Evolutionary conservation across 164 flowering plant species (phyloP).

Genomic region (Aristolochia californica): DNA sequence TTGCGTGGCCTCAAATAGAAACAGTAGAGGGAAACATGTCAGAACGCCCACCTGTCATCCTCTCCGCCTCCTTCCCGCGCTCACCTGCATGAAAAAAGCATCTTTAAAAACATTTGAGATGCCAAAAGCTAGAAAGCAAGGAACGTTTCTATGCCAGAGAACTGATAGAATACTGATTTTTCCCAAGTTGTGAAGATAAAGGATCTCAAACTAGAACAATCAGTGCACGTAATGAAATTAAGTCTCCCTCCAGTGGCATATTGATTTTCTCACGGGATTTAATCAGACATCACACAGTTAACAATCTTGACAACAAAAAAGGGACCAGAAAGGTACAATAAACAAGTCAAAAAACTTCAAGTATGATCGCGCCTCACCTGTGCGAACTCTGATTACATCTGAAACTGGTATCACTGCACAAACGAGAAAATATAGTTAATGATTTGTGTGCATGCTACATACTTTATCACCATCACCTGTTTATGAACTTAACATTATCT

Average conservation of each 20-base stretch:
- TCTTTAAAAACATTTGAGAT: neutral
- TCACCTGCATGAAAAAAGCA: constrained; percentile 42
- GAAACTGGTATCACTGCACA: constrained; percentile 80
- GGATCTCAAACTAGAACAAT: too few relatives aligned
- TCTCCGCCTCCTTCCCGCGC: constrained; percentile 79
- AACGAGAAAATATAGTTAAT: constrained; percentile 5
- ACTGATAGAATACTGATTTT: constrained; percentile 2
- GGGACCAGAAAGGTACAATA: neutral
- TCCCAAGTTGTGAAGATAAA: too few relatives aligned
- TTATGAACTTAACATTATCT: neutral
- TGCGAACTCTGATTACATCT: constrained; percentile 81
- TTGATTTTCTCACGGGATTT: too few relatives aligned
- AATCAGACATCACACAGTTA: too few relatives aligned
- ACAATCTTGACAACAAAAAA: too few relatives aligned
- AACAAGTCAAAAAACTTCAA: too few relatives aligned
- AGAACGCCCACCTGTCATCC: constrained; percentile 74
- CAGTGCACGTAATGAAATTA: too few relatives aligned
- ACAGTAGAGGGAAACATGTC: constrained; percentile 30
- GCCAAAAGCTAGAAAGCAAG: neutral
- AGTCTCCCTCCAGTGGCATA: too few relatives aligned
- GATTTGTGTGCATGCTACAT: too few relatives aligned
- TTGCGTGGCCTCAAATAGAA: constrained; percentile 8
- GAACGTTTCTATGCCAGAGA: neutral
- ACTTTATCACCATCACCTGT: too few relatives aligned
- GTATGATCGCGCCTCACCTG: constrained; percentile 38